phyloP scores from a whole-genome alignment of 2,329 filamentous ascomycete species.

The Chrysosporium keratinophilum region DNA sequence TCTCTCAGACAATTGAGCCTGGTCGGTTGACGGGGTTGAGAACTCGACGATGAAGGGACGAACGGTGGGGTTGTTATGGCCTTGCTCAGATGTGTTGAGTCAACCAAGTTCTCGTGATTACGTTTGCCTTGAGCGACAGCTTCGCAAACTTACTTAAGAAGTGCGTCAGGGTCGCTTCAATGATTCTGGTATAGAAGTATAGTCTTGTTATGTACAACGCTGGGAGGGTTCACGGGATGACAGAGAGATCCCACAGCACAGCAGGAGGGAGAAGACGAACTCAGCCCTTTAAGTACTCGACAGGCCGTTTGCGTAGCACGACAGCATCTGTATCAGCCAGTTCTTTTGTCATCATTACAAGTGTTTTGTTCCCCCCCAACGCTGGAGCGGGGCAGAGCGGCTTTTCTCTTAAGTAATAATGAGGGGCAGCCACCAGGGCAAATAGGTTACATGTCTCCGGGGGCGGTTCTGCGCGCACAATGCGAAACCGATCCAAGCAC shows the following conservation, averaged over 20 bases:
- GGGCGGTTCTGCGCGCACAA: not conserved
- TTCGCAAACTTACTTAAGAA: not conserved
- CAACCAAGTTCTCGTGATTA: not conserved
- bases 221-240: no score
- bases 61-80: conserved; percentile 1
- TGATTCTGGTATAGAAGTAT: not conserved
- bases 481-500: conserved; percentile 3
- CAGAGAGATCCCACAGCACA: no score
- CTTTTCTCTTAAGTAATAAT: conserved; percentile 1
- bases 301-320: not conserved
- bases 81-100: conserved; percentile 4
- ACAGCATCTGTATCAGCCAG: not conserved
- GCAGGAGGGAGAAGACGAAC: no score
- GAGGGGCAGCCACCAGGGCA: conserved; percentile 2
- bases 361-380: not conserved
- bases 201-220: no score
- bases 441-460: conserved; percentile 1
- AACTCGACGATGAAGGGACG: not conserved
- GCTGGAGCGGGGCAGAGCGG: not conserved
- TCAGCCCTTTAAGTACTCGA: not conserved
- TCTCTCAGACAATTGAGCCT: not conserved
- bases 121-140: not conserved
- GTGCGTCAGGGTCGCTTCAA: not conserved
- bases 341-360: not conserved
- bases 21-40: not conserved